A percentile compares a stretch with the other conserved stretches of the same genome.
Conservation (phyloP, 768 basidiomycete species). For the Hydnomerulius pinastri region DNA sequence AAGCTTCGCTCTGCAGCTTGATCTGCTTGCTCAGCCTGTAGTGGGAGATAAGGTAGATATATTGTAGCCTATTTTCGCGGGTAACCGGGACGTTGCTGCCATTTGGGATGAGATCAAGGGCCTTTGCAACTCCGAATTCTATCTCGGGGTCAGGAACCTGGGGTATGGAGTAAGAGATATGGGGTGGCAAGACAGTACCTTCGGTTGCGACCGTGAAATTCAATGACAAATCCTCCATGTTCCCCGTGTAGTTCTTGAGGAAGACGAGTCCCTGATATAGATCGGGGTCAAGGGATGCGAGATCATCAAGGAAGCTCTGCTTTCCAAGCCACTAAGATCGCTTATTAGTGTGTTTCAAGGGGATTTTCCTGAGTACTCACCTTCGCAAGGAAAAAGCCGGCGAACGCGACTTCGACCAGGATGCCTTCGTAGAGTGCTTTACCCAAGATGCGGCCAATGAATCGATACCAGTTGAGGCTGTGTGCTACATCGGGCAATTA, state of each 20-base stretch:
- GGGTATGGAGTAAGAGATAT: not conserved
- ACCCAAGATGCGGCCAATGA: constrained; percentile 91
- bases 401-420: constrained; percentile 91
- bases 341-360: not conserved
- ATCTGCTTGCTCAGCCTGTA: constrained; percentile 91
- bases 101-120: constrained; percentile 76
- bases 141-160: not conserved
- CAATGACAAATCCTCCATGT: constrained; percentile 84
- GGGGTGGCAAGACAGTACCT: constrained; percentile 49
- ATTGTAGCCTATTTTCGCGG: constrained; percentile 83
- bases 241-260: constrained; percentile 87
- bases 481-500: constrained; percentile 51
- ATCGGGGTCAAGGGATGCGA: constrained; percentile 88
- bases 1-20: constrained; percentile 75
- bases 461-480: constrained; percentile 88
- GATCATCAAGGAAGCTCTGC: constrained; percentile 91
- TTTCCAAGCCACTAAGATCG: constrained; percentile 78
- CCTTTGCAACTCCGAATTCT: constrained; percentile 83
- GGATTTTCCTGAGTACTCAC: constrained; percentile 34
- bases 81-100: constrained; percentile 86
- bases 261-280: constrained; percentile 91
- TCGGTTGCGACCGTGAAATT: constrained; percentile 89
- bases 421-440: constrained; percentile 98
- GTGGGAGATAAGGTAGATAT: constrained; percentile 88
- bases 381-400: constrained; percentile 92